phyloP scores from a whole-genome alignment of 1,284 basidiomycete species.

The Fistulinella staudtii region DNA sequence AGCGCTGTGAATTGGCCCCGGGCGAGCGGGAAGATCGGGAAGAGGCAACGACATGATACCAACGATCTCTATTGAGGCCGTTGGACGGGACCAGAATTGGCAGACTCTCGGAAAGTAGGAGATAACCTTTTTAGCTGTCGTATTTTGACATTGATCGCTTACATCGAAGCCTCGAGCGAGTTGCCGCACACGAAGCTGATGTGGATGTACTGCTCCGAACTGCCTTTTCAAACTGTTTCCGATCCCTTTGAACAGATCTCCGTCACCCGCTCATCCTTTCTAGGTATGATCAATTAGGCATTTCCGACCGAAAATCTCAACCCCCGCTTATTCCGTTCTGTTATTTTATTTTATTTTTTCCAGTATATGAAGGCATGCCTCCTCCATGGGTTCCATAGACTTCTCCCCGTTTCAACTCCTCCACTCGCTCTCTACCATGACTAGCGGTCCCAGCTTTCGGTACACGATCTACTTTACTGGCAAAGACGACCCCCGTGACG shows the following conservation, averaged over 20 bases:
- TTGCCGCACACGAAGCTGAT: slow-evolving; percentile 8
- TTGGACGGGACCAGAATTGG: slow-evolving; percentile 10
- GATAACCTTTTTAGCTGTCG: slow-evolving; percentile 29
- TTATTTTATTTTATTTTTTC: slow-evolving; percentile 7
- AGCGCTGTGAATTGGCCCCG: slow-evolving; percentile 3
- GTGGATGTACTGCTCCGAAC: too few species aligned
- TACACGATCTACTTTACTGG: slow-evolving; percentile 69
- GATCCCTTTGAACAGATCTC: slow-evolving; percentile 22
- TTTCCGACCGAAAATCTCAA: slow-evolving; percentile 15
- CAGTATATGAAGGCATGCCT: slow-evolving; percentile 26
- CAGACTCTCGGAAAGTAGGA: slow-evolving; percentile 21
- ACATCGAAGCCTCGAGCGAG: slow-evolving; percentile 10
- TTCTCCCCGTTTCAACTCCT: neutral
- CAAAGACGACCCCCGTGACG: slow-evolving; percentile 57
- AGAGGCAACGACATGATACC: neutral
- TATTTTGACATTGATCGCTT: slow-evolving; percentile 23
- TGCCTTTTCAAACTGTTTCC: slow-evolving; percentile 5
- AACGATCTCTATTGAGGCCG: too few species aligned
- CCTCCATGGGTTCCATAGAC: slow-evolving; percentile 5
- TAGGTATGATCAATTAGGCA: slow-evolving; percentile 39
- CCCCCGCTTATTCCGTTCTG: neutral
- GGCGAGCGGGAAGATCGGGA: neutral
- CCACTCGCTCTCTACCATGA: slow-evolving; percentile 15
- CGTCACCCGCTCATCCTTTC: slow-evolving; percentile 5
- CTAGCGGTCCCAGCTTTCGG: slow-evolving; percentile 24